Evolutionary conservation across 1,139 yeast species (phyloP).

Genomic region (Saccharomycopsis hybrid): DNA sequence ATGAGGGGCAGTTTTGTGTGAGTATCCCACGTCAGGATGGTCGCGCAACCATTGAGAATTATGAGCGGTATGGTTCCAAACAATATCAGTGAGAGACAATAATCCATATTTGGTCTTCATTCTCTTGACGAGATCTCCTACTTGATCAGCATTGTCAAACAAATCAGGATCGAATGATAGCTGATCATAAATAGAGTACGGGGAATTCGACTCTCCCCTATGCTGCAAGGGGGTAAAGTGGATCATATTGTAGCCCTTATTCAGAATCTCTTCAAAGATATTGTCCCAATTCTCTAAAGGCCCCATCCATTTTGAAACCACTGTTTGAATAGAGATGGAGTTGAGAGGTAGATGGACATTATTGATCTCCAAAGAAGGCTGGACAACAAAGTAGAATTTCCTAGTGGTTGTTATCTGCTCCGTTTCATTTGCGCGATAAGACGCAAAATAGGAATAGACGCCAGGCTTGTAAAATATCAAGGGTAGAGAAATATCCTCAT

Average conservation of each 20-base stretch:
- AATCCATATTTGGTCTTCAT: slow-evolving; percentile 54
- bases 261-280: slow-evolving; percentile 52
- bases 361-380: slow-evolving; percentile 62
- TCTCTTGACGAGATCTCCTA: slow-evolving; percentile 38
- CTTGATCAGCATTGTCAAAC: slow-evolving; percentile 44
- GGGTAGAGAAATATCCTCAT: slow-evolving; percentile 53
- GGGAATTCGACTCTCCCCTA: slow-evolving; percentile 86
- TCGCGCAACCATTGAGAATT: slow-evolving; percentile 80
- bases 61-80: slow-evolving; percentile 90
- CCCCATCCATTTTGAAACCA: slow-evolving; percentile 91
- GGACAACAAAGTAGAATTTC: slow-evolving; percentile 60
- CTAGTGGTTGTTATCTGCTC: slow-evolving; percentile 40
- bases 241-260: slow-evolving; percentile 87
- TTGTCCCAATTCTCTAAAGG: slow-evolving; percentile 55
- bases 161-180: slow-evolving; percentile 61
- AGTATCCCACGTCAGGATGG: slow-evolving; percentile 90
- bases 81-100: slow-evolving; percentile 83
- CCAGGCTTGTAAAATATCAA: slow-evolving; percentile 71
- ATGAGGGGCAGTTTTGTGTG: slow-evolving; percentile 83
- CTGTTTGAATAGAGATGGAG: slow-evolving; percentile 77
- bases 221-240: slow-evolving; percentile 92
- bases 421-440: slow-evolving; percentile 36
- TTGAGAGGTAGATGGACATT: slow-evolving; percentile 62
- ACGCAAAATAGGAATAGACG: slow-evolving; percentile 61
- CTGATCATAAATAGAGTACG: slow-evolving; percentile 88